These are phyloP conservation scores for Selaginella moellendorffii DNA, from an alignment of 75 land plant genomes.

Conservation along the genomic window DNA sequence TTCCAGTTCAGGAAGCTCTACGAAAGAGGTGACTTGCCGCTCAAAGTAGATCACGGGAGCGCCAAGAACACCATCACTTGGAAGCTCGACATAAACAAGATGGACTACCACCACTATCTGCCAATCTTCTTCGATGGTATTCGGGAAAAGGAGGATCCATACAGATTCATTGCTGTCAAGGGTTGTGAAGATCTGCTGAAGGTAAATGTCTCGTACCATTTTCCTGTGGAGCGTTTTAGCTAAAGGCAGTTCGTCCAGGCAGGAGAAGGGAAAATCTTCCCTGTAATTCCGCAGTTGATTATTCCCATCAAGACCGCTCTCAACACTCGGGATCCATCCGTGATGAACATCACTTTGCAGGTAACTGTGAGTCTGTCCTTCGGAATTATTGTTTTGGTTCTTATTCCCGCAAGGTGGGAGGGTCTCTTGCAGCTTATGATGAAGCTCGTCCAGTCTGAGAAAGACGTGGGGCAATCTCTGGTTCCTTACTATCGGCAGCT, in stretches of 20 bases:
- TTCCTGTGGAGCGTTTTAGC: no score
- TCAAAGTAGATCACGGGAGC: slow-evolving; percentile 15
- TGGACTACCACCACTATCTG: slow-evolving; percentile 29
- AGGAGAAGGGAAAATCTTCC: slow-evolving; percentile 28
- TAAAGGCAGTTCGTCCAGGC: no score
- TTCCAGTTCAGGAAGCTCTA: slow-evolving; percentile 27
- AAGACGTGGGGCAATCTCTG: slow-evolving; percentile 23
- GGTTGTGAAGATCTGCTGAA: slow-evolving; percentile 29
- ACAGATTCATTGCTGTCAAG: slow-evolving; percentile 26
- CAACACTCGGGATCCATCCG: slow-evolving; percentile 24
- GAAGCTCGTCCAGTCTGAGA: slow-evolving; percentile 27
- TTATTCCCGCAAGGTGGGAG: no score
- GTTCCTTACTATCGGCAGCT: slow-evolving; percentile 32
- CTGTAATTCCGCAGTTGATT: slow-evolving; percentile 28
- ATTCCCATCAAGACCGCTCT: no score
- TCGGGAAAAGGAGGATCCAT: slow-evolving; percentile 27
- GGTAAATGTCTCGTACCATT: no score
- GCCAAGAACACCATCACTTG: slow-evolving; percentile 17
- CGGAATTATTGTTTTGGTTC: no score
- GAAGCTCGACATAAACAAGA: slow-evolving; percentile 24
- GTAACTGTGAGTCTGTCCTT: no score
- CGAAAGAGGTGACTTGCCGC: slow-evolving; percentile 29
- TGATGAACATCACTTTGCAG: slow-evolving; percentile 21
- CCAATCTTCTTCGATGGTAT: no score
- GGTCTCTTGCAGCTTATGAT: slow-evolving; percentile 27